Base-by-base conservation (phyloP, 2,329 filamentous ascomycete species). In the Scytalidium lignicola region DNA sequence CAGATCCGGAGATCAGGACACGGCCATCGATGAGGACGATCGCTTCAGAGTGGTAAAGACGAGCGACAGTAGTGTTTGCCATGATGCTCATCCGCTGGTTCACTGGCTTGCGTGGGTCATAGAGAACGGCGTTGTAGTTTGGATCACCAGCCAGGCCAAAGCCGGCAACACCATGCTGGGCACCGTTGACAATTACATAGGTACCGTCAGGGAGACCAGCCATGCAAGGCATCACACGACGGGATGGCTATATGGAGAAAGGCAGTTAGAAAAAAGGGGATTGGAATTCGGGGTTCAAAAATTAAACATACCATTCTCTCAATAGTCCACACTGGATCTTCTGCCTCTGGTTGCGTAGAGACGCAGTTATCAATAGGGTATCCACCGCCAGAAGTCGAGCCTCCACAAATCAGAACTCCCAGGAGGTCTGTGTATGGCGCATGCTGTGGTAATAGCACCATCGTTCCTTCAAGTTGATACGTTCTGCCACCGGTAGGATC, bases 281-380 rank as follows among this genome's bases (percentile, higher is more conserved):
- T 42, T 3, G 26, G n/a, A 6, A 19, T 15, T n/a, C n/a, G n/a
- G 28, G n/a, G 10, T 26, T 6, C 23, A 6, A 10, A n/a, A 5
- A 26, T 26, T 26, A 26, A 26, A 48, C 45, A 23, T 52, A 60
- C 53, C 83, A 86, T 86, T 43, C 82, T 76, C 66, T 86, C 82
- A 26, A 86, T 70, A 0, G 70, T 72, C 83, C 83, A 86, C n/a
- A 74, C 62, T 1, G 81, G 70, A 5, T 74, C 67, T 1, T 70
- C 62, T 0, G 68, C 71, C 52, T 86, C 81, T 0, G 83, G 83
- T 15, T 75, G 70, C 46, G 78, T 85, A 41, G 74, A 76, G 19
- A 84, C 76, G 58, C 83, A 86, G 66, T 86, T 86, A 63, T 86
- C 82, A 6, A 86, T 69, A 3, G 80, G 81, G 50, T 74, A 69